phyloP scores from a whole-genome alignment of 345 rosid species.

The Salix brachista region DNA sequence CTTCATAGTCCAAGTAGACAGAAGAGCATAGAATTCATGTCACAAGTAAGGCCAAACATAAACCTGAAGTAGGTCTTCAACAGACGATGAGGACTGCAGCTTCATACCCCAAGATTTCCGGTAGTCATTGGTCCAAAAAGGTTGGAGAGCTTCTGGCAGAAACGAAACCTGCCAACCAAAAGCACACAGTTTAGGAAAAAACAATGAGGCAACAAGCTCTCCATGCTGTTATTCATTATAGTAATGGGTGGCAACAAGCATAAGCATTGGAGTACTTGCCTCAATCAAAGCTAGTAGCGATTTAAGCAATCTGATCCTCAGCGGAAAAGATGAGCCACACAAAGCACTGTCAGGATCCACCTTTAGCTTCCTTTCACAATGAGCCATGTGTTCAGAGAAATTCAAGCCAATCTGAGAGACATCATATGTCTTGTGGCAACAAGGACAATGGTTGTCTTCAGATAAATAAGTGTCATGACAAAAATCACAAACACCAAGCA shows the following conservation, averaged over 20 bases:
- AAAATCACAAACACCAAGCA: constrained; percentile 45
- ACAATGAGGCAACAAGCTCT: not conserved
- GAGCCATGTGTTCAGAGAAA: constrained; percentile 48
- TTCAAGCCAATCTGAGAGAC: constrained; percentile 24
- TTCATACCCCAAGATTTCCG: constrained; percentile 62
- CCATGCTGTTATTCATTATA: not conserved
- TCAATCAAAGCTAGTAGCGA: constrained; percentile 59
- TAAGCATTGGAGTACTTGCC: constrained; percentile 33
- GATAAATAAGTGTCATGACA: constrained; percentile 48
- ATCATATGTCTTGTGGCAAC: constrained; percentile 43
- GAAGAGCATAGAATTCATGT: not conserved
- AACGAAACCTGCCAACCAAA: constrained; percentile 50
- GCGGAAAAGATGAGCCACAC: constrained; percentile 39
- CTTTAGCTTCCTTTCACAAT: constrained; percentile 26
- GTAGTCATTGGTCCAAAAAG: constrained; percentile 53
- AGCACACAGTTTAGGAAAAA: constrained; percentile 4
- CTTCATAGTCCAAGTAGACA: not conserved
- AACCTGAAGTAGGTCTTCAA: constrained; percentile 66
- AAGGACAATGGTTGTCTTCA: constrained; percentile 42
- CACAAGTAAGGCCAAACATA: constrained; percentile 3
- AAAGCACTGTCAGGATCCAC: constrained; percentile 18
- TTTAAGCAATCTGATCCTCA: constrained; percentile 59
- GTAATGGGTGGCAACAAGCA: not conserved
- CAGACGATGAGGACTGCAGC: constrained; percentile 55
- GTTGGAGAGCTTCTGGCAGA: constrained; percentile 63